Conservation (phyloP, 2,329 filamentous ascomycete species). For the Hymenoscyphus linearis region DNA sequence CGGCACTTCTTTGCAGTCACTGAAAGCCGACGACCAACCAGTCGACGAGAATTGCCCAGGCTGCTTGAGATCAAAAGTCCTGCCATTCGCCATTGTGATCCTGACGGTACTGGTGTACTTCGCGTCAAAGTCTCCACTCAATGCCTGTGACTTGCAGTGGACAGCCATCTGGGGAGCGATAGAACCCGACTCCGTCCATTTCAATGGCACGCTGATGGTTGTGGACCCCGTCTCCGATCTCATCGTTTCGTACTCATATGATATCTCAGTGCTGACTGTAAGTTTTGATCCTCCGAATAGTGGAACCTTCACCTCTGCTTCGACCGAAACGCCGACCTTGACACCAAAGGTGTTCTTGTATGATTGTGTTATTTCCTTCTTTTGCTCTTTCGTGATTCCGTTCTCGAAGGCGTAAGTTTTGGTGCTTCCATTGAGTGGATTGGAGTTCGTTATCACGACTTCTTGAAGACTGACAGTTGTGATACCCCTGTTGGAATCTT, state of each 20-base stretch:
- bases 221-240: background rate
- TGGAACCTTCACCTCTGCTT: background rate
- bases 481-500: background rate
- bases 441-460: background rate
- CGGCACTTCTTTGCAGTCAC: background rate
- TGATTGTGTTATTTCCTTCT: background rate
- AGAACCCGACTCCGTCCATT: background rate
- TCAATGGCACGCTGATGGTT: background rate
- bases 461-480: background rate
- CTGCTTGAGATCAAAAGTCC: background rate
- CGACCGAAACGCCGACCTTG: background rate
- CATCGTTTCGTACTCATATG: background rate
- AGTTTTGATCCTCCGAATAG: background rate
- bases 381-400: background rate
- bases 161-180: background rate
- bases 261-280: background rate
- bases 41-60: background rate
- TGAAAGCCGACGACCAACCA: background rate
- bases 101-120: conserved; percentile 1
- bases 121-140: background rate
- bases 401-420: background rate
- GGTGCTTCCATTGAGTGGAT: background rate
- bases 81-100: background rate
- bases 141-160: background rate
- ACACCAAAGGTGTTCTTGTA: background rate